A percentile compares a stretch with the other conserved stretches of the same genome.
Evolutionary conservation across 129 eudicot genomes (phyloP).

Genomic region (Centaurea solstitialis): DNA sequence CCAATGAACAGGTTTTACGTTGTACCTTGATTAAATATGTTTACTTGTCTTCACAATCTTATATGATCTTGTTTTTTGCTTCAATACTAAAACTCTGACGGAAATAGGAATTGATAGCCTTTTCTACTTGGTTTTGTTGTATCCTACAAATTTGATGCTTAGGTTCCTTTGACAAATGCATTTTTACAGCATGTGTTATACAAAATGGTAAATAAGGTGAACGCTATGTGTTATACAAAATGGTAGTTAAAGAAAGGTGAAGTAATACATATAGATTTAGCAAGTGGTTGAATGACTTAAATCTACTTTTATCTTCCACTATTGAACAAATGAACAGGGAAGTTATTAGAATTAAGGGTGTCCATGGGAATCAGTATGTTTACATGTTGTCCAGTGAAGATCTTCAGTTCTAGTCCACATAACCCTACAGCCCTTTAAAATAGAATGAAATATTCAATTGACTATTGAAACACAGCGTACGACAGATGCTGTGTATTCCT

Average conservation of each 20-base stretch:
- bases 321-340: neutral
- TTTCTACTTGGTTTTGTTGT: neutral
- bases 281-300: neutral
- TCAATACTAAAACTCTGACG: neutral
- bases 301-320: neutral
- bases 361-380: neutral
- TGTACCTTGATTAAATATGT: neutral
- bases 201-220: neutral
- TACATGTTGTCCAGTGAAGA: neutral
- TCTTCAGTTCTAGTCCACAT: neutral
- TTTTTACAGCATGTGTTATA: neutral
- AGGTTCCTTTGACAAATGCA: neutral
- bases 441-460: neutral
- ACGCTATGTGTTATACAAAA: neutral
- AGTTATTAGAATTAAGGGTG: neutral
- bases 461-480: neutral
- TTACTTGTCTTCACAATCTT: neutral
- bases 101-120: neutral
- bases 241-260: neutral
- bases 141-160: conserved; percentile 1
- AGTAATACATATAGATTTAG: neutral
- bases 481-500: neutral
- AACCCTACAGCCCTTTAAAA: neutral
- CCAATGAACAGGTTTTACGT: conserved; percentile 79
- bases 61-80: neutral